These are phyloP conservation scores for Graphilbum ipis-grandicollis DNA, from an alignment of 2,329 filamentous ascomycete species.

Conservation along the genomic window DNA sequence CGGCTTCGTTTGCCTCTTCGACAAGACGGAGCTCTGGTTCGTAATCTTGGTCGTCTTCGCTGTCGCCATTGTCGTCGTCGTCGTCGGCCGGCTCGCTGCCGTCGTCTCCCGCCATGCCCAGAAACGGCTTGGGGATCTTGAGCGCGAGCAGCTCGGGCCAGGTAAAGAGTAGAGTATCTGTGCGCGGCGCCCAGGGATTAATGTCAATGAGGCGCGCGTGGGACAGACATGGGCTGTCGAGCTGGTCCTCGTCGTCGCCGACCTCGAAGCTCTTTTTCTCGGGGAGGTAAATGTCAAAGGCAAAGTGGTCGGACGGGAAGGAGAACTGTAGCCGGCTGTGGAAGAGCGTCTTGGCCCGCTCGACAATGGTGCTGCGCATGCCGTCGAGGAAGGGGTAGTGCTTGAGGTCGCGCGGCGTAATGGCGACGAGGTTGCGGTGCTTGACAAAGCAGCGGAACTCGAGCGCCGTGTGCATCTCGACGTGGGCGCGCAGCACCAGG, in stretches of 20 bases:
- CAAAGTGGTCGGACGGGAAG: slow-evolving; percentile 71
- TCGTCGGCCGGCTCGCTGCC: slow-evolving; percentile 17
- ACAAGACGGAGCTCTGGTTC: slow-evolving; percentile 70
- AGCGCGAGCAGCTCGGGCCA: slow-evolving; percentile 76
- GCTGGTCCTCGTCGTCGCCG: slow-evolving; percentile 23
- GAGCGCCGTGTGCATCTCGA: slow-evolving; percentile 73
- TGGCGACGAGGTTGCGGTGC: slow-evolving; percentile 58
- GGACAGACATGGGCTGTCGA: slow-evolving; percentile 36
- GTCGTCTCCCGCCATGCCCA: slow-evolving; percentile 26
- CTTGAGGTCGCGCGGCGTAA: slow-evolving; percentile 81
- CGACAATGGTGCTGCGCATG: slow-evolving; percentile 47
- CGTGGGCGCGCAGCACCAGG: slow-evolving; percentile 74
- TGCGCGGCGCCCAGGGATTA: slow-evolving; percentile 83
- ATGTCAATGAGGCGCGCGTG: slow-evolving; percentile 80
- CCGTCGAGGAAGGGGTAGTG: slow-evolving; percentile 64
- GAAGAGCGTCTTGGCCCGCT: slow-evolving; percentile 63
- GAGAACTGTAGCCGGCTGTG: slow-evolving; percentile 52
- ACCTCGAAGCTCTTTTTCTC: slow-evolving; percentile 32
- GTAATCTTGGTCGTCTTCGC: slow-evolving; percentile 38
- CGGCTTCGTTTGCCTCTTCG: slow-evolving; percentile 64
- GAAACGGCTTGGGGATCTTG: slow-evolving; percentile 39
- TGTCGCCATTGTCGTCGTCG: slow-evolving; percentile 19
- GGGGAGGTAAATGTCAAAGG: slow-evolving; percentile 86
- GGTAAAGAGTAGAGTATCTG: slow-evolving; percentile 74
- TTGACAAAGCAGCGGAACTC: slow-evolving; percentile 96